phyloP scores from a whole-genome alignment of 306 rosid genomes.

The Chamaecrista fasciculata region DNA sequence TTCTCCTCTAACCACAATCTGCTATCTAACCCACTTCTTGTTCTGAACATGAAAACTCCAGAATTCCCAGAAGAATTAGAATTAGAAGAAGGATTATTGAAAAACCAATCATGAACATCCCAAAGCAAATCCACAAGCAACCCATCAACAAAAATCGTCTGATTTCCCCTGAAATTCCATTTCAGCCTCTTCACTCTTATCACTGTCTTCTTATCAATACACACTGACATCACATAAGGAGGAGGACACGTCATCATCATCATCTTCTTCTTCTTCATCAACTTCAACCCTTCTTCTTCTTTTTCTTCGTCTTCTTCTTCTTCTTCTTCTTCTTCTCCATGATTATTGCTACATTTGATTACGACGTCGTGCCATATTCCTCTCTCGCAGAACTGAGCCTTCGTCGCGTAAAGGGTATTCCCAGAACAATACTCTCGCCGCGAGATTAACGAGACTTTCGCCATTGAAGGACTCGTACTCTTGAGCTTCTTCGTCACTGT shows the following conservation, averaged over 20 bases:
- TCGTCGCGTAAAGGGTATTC: slow-evolving; percentile 55
- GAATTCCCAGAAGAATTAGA: slow-evolving; percentile 36
- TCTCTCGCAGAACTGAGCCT: slow-evolving; percentile 63
- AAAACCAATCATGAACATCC: slow-evolving; percentile 97
- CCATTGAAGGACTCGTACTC: slow-evolving; percentile 17
- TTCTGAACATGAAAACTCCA: slow-evolving; percentile 88
- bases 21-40: slow-evolving; percentile 77
- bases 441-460: slow-evolving; percentile 49
- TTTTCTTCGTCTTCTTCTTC: too few species aligned
- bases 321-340: slow-evolving; percentile 55
- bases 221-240: slow-evolving; percentile 55
- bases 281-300: slow-evolving; percentile 50
- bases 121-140: slow-evolving; percentile 88
- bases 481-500: slow-evolving; percentile 42
- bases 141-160: slow-evolving; percentile 82
- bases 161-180: slow-evolving; percentile 95
- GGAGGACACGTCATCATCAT: slow-evolving; percentile 45
- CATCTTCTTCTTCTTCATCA: too few species aligned
- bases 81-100: slow-evolving; percentile 31
- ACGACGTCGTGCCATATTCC: slow-evolving; percentile 66
- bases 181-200: slow-evolving; percentile 81
- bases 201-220: slow-evolving; percentile 71
- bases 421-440: slow-evolving; percentile 72
- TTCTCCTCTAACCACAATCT: slow-evolving; percentile 89
- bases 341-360: slow-evolving; percentile 67